Evolutionary conservation across 176 grass and related monocot genomes (phyloP).

Genomic region (Carex pumila): DNA sequence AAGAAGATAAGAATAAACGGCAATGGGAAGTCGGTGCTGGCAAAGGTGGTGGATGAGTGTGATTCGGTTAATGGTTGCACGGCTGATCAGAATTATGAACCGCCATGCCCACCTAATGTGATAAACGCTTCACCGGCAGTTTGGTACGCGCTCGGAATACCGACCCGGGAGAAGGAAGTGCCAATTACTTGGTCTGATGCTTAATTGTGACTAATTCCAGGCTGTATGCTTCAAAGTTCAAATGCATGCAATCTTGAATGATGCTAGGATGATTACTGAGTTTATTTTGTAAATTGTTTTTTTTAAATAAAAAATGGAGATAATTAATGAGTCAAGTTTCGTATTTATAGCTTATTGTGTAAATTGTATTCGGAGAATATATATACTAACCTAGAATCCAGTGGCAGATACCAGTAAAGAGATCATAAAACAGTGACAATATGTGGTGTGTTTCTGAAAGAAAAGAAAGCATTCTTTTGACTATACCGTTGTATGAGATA

Average conservation of each 20-base stretch:
- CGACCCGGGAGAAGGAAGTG: background rate
- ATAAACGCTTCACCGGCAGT: conserved; percentile 19
- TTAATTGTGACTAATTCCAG: background rate
- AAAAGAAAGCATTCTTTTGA: too few species aligned
- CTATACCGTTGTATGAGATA: too few species aligned
- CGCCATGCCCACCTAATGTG: conserved; percentile 7
- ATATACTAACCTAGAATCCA: background rate
- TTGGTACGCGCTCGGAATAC: conserved; percentile 21
- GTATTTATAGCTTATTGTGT: background rate
- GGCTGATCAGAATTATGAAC: conserved; percentile 13
- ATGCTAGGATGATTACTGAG: background rate
- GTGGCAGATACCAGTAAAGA: background rate
- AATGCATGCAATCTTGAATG: too few species aligned
- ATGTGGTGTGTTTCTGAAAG: too few species aligned
- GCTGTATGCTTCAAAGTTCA: too few species aligned
- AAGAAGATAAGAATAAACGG: conserved; percentile 34
- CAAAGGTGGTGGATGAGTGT: conserved; percentile 28
- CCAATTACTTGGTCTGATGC: conserved; percentile 29
- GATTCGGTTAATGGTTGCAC: conserved; percentile 21
- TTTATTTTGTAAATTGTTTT: background rate
- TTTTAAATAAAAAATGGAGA: too few species aligned
- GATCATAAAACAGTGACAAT: background rate
- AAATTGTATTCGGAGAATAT: background rate
- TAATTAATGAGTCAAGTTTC: too few species aligned
- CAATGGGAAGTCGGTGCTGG: conserved; percentile 26